Base-by-base conservation (phyloP, 176 grass and related monocot genomes). In the Bothriochloa decipiens region DNA sequence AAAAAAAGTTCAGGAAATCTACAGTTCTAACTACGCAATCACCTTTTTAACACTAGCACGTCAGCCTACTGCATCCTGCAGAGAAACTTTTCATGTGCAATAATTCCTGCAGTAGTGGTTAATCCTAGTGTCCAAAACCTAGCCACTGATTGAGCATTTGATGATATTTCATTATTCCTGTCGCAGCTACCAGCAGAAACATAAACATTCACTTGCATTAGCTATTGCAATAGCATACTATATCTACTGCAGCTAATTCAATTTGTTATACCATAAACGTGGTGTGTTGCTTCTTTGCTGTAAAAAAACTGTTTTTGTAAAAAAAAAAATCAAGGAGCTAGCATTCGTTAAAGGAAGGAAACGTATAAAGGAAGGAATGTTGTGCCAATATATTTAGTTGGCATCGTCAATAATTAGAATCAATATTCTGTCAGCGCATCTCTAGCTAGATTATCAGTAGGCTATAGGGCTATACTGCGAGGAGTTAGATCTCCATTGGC, bases 381-480 rank as follows among this genome's bases (percentile, higher is more conserved):
- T 40, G 78, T 78, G 55, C 35, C n/a, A 78, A 71, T 77, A 62
- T 67, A 76, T 12, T 47, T 40, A 70, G 26, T 61, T 42, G 37
- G 5, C 35, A 17, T n/a, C 11, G 20, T 25, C 22, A 55, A 36
- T 45, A 50, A 32, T 53, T 36, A 36, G 35, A 36, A 63, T 80
- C 41, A 57, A 7, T 33, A 32, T 11, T 50, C 25, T 28, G 42
- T 50, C 20, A 22, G 23, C 76, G 27, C 58, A 74, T 74, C 57
- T 73, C 57, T 74, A 36, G 33, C 43, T 84, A 78, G n/a, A 49
- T 83, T 75, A 63, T 83, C 81, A 43, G 11, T 53, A 78, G 29
- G 28, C 7, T 70, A 49, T 15, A 47, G 28, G 45, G 29, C 49
- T 52, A 50, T n/a, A 11, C 15, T 55, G 11, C 15, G 42, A 55